Conservation (phyloP, 164 flowering plant species). For the Dillenia turbinata region DNA sequence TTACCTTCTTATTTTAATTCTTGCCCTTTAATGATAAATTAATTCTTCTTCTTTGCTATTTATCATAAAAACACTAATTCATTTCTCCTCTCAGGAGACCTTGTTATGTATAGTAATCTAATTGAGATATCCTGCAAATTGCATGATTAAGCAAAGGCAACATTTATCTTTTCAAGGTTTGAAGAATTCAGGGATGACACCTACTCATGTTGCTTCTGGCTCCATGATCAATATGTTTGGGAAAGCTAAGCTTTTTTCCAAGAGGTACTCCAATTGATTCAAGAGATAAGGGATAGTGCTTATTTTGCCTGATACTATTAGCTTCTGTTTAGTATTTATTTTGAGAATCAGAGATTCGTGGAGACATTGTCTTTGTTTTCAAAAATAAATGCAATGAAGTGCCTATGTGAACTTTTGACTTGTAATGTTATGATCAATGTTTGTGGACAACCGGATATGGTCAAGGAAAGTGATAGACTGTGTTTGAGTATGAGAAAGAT, state of each 20-base stretch:
- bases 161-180: constrained; percentile 62
- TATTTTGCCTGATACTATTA: constrained; percentile 64
- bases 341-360: constrained; percentile 51
- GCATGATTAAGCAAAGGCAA: constrained; percentile 74
- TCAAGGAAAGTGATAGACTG: constrained; percentile 78
- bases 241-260: constrained; percentile 71
- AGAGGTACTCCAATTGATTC: constrained; percentile 57
- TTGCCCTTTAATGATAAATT: too few species aligned
- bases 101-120: constrained; percentile 80
- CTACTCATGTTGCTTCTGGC: constrained; percentile 72
- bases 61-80: too few species aligned
- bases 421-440: constrained; percentile 92
- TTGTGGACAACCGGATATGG: constrained; percentile 90
- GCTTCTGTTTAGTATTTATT: constrained; percentile 58
- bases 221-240: constrained; percentile 85
- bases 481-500: constrained; percentile 90
- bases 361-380: constrained; percentile 74
- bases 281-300: constrained; percentile 63
- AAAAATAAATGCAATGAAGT: too few species aligned
- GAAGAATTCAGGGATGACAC: too few species aligned
- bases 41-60: too few species aligned
- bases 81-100: constrained; percentile 14
- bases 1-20: too few species aligned
- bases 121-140: constrained; percentile 79
- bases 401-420: constrained; percentile 63